phyloP scores from a whole-genome alignment of 1,139 yeast species.

The Zygoascus sp. region DNA sequence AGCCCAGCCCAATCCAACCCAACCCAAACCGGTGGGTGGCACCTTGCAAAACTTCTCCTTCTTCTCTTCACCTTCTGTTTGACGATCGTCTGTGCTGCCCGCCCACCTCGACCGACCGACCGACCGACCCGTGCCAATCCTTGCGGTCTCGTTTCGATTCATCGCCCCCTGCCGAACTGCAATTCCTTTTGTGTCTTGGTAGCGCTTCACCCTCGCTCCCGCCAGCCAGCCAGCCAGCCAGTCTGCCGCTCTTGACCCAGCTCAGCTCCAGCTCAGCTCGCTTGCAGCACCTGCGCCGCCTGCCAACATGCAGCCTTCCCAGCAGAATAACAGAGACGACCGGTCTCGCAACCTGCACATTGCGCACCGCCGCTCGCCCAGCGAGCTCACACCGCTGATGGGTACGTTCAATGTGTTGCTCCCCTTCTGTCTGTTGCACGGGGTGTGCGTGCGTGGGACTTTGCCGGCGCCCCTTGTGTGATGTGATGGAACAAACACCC shows the following conservation, averaged over 20 bases:
- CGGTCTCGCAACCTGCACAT: slow-evolving; percentile 52
- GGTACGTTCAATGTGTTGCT: no score
- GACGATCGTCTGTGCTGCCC: no score
- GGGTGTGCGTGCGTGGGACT: no score
- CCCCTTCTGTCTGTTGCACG: no score
- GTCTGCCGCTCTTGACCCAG: not conserved
- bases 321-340: slow-evolving; percentile 4
- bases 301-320: slow-evolving; percentile 4
- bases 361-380: slow-evolving; percentile 92
- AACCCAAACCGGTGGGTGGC: slow-evolving; percentile 1
- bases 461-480: no score
- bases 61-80: not conserved
- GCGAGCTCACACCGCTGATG: slow-evolving; percentile 92
- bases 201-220: no score
- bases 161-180: no score
- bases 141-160: not conserved
- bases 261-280: not conserved
- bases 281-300: not conserved
- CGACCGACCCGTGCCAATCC: slow-evolving; percentile 1
- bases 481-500: no score
- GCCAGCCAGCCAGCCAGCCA: no score
- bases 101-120: not conserved
- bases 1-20: no score
- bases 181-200: not conserved
- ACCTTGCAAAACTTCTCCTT: not conserved